Evolutionary conservation across 176 grass and related monocot species (phyloP).

Genomic region (Elymus sibiricus): DNA sequence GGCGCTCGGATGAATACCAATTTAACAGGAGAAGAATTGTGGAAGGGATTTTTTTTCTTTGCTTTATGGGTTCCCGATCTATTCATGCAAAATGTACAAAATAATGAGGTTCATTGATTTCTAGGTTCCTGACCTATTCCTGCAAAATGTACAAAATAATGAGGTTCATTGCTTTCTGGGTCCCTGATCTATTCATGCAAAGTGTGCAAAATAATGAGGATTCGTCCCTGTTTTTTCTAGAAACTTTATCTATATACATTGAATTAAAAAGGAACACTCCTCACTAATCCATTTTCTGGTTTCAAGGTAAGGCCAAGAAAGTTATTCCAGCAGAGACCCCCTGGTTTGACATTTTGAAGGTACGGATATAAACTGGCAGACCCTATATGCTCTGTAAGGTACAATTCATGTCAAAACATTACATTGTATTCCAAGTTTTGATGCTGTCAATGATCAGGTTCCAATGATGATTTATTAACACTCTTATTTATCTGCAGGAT

Average conservation of each 20-base stretch:
- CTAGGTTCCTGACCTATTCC: too few species aligned
- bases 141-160: too few species aligned
- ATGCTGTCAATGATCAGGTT: neutral
- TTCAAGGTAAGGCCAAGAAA: conserved; percentile 94
- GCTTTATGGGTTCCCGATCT: too few species aligned
- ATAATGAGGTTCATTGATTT: too few species aligned
- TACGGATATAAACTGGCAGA: conserved; percentile 94
- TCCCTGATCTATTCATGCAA: conserved; percentile 97
- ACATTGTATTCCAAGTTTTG: neutral
- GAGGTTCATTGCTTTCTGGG: conserved; percentile 86
- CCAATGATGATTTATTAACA: neutral
- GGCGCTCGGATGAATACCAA: neutral
- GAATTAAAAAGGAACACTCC: neutral
- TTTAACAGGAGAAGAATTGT: conserved; percentile 86
- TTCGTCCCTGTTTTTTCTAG: conserved; percentile 76
- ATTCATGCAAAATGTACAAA: too few species aligned
- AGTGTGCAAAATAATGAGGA: conserved; percentile 78
- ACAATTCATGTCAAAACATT: too few species aligned
- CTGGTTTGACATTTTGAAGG: conserved; percentile 98
- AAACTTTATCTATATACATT: neutral
- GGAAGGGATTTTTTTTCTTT: conserved; percentile 92
- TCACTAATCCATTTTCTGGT: neutral
- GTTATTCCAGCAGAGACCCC: conserved; percentile 74
- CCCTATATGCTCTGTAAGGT: conserved; percentile 99
- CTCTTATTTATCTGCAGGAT: conserved; percentile 49